Base-by-base conservation (phyloP, 2,329 filamentous ascomycete species). In the Curvularia verruculosa region DNA sequence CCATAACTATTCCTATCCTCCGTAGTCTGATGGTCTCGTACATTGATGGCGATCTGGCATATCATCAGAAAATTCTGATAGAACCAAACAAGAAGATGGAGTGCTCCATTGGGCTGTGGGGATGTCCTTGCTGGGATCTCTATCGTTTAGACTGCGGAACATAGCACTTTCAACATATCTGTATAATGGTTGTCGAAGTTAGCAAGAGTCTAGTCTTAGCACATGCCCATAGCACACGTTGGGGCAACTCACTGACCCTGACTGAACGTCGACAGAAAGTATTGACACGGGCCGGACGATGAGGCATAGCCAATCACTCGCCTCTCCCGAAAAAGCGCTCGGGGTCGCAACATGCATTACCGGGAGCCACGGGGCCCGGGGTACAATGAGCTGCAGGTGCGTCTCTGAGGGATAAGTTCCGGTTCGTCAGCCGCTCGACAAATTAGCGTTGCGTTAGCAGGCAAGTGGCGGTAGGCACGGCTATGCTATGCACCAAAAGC, bases 151-250 rank as follows among this genome's bases (percentile, higher is more conserved):
- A 13, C 41, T 26, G 21, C 13, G 5, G 23, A 31, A 29, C n/a
- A 34, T 48, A 37, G 15, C 36, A 8, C 23, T 37, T 18, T 29
- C 13, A 18, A 15, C 31, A 10, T 6, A 21, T 15, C 18, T 19
- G 39, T 40, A 37, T 40, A 24, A 40, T 23, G 12, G 37, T 26
- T 29, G 21, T 44, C 13, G 21, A 44, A 18, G 18, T 6, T 15
- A 23, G 39, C 18, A 28, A 24, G 28, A 44, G 40, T 44, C 13
- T 29, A 24, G 5, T 36, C 47, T 18, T 24, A 55, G 47, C 51
- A 51, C 40, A 51, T 47, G 52, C 47, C 51, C 40, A 45, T 45
- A n/a, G 47, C 51, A 51, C 40, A 51, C 40, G 40, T 47, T 55
- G 45, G 45, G 29, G 40, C 31, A 51, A 13, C 12, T 51, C 2